Evolutionary conservation across 1,284 basidiomycete genomes (phyloP), one percentile per base, ranked within the genome.

Genomic region (Quambalaria eucalypti): DNA sequence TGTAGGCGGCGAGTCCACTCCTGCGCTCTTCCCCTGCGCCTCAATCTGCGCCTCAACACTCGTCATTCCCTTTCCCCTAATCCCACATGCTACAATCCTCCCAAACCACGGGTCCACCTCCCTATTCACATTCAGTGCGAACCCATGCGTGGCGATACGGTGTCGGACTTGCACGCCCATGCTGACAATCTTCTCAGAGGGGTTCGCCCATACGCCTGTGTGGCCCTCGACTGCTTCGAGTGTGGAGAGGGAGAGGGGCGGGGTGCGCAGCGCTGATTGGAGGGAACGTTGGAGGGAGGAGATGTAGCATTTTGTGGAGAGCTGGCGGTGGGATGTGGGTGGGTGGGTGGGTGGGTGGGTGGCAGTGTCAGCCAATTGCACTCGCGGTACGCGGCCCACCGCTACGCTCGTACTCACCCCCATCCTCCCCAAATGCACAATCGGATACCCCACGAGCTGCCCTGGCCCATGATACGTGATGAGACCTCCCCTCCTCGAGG

Each of bases 391-490:
- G 9, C 60, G 48, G 1, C 8, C n/a, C n/a, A n/a, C n/a, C n/a
- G n/a, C n/a, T 6, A 36, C 19, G 19, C 16, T n/a, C 12, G 25
- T 1, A 59, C 84, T 80, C 72, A 84, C 81, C 51, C 78, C 73
- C 71, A 82, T 81, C 10, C 78, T 76, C 1, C 78, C 80, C 16
- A 97, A 81, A 77, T 98, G 91, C 44, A 97, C 80, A 50, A 97
- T 82, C 1, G 91, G 90, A 73, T 99, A 99, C 30, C 90, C 95
- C 12, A 96, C 88, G 60, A 99, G 80, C 77, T 99, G 95, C 2
- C 95, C 95, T 0, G 93, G 93, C 0, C 95, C 95, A 76, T 99
- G 95, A 76, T 90, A 99, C 1, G 95, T 99, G 54, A 91, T 82
- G 76, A 96, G 86, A 1, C 93, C 93, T 9, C 93, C 93, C 57